phyloP scores from a whole-genome alignment of 306 rosid genomes.

The Castanea sativa region DNA sequence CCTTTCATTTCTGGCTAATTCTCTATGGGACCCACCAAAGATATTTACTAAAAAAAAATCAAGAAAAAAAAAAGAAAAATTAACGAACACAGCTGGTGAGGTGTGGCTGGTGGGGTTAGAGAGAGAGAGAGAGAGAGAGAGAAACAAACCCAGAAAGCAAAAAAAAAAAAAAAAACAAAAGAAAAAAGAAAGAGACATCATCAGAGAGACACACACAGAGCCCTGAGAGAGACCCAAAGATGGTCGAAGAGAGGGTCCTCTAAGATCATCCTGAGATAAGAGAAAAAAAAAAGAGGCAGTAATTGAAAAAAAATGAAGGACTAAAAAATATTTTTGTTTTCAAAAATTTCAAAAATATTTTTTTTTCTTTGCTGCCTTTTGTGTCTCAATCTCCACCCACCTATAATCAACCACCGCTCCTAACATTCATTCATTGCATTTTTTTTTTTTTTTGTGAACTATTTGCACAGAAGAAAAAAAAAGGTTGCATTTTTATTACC shows the following conservation, averaged over 20 bases:
- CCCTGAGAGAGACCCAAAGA: slow-evolving; percentile 50
- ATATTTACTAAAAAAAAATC: not conserved
- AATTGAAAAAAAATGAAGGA: slow-evolving; percentile 15
- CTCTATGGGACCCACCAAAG: too few species aligned
- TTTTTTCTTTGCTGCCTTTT: slow-evolving; percentile 79
- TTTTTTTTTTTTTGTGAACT: not conserved
- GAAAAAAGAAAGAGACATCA: not conserved
- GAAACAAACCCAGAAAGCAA: slow-evolving; percentile 19
- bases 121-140: slow-evolving; percentile 13
- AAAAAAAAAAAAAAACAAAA: not conserved
- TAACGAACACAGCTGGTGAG: slow-evolving; percentile 32
- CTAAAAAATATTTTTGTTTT: not conserved
- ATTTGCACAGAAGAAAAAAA: too few species aligned
- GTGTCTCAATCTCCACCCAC: slow-evolving; percentile 45
- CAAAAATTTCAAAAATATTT: not conserved
- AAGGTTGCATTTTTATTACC: slow-evolving; percentile 5
- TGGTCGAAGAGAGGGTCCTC: slow-evolving; percentile 84
- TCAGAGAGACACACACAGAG: not conserved
- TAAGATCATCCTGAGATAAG: slow-evolving; percentile 65
- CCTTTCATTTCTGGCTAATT: too few species aligned
- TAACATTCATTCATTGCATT: slow-evolving; percentile 19
- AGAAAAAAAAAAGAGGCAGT: slow-evolving; percentile 50
- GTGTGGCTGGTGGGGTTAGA: slow-evolving; percentile 43
- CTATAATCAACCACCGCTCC: slow-evolving; percentile 7
- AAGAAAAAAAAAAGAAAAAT: not conserved